A percentile compares a stretch with the other conserved stretches of the same genome.
Evolutionary conservation across 805 yeast genomes (phyloP).

Genomic region (Pichia scutulata): DNA sequence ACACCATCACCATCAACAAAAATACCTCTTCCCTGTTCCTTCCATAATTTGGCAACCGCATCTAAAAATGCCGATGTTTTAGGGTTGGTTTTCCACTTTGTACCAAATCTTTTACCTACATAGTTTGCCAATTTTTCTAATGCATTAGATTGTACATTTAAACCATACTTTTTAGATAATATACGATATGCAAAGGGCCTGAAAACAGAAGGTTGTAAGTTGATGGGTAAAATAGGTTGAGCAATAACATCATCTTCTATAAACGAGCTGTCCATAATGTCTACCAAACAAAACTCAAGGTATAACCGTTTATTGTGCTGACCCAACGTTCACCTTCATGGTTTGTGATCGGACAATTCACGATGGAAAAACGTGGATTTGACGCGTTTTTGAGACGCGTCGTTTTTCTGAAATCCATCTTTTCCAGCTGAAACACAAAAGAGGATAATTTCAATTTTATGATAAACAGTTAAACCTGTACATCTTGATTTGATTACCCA

Average conservation of each 20-base stretch:
- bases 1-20: constrained; percentile 76
- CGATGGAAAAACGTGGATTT: not conserved
- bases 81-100: constrained; percentile 67
- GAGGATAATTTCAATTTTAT: too few species aligned
- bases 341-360: not conserved
- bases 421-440: not conserved
- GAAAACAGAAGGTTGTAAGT: constrained; percentile 70
- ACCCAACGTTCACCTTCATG: not conserved
- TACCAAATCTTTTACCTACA: constrained; percentile 71
- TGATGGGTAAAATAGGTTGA: constrained; percentile 56
- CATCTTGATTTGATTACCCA: not conserved
- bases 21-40: constrained; percentile 78
- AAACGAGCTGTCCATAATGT: constrained; percentile 10
- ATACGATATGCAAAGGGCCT: constrained; percentile 90
- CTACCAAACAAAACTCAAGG: not conserved
- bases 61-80: constrained; percentile 61
- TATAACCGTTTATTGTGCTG: too few species aligned
- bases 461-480: too few species aligned
- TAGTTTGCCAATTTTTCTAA: constrained; percentile 63
- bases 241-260: constrained; percentile 13
- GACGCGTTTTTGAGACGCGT: constrained; percentile 4
- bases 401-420: not conserved
- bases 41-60: constrained; percentile 76
- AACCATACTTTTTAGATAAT: constrained; percentile 84
- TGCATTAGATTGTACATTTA: constrained; percentile 84